Conservation (phyloP, 1,139 yeast species). For the Diutina ranongensis region DNA sequence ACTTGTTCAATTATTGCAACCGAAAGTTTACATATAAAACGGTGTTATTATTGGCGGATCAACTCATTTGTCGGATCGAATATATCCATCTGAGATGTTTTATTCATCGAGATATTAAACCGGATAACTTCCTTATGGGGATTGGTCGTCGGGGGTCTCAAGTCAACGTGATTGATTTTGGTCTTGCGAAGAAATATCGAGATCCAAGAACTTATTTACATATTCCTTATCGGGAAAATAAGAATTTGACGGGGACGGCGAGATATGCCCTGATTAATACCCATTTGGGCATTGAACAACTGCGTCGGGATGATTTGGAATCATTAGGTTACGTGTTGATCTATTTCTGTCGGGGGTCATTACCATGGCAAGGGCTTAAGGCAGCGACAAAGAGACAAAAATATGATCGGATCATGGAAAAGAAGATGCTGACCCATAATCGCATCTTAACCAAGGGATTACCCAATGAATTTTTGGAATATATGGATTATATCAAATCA, state of each 20-base stretch:
- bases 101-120: slow-evolving; percentile 87
- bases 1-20: slow-evolving; percentile 89
- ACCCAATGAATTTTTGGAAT: slow-evolving; percentile 83
- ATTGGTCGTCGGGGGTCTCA: slow-evolving; percentile 92
- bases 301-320: slow-evolving; percentile 93
- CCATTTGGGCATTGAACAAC: slow-evolving; percentile 93
- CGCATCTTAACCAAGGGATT: slow-evolving; percentile 85
- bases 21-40: slow-evolving; percentile 90
- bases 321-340: slow-evolving; percentile 91
- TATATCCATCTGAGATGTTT: slow-evolving; percentile 93
- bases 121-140: slow-evolving; percentile 95
- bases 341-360: slow-evolving; percentile 87
- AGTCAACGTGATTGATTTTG: slow-evolving; percentile 93
- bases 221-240: slow-evolving; percentile 92
- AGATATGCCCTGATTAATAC: slow-evolving; percentile 94
- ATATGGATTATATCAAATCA: slow-evolving; percentile 80
- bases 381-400: slow-evolving; percentile 97
- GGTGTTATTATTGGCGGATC: slow-evolving; percentile 86
- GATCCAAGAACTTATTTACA: slow-evolving; percentile 95
- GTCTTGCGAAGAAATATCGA: slow-evolving; percentile 89
- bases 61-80: slow-evolving; percentile 86
- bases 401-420: slow-evolving; percentile 93
- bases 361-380: slow-evolving; percentile 98
- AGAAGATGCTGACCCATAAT: slow-evolving; percentile 86
- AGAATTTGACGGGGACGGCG: slow-evolving; percentile 95